These are phyloP conservation scores for Talaromyces sp. DNA, from an alignment of 2,329 filamentous ascomycete genomes.

Conservation along the genomic window DNA sequence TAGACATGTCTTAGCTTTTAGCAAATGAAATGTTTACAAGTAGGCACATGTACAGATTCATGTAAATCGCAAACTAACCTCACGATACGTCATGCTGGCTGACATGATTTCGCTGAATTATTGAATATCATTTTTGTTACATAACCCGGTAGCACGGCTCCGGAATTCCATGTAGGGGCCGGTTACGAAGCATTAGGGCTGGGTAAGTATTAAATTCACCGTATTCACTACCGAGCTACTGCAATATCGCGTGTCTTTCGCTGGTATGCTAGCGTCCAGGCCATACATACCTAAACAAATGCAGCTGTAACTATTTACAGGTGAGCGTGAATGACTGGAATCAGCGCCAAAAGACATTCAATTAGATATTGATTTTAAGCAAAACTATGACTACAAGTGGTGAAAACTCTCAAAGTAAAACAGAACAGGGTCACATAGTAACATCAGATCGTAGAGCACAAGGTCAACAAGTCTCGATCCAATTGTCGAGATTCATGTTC, in stretches of 20 bases:
- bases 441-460: neutral
- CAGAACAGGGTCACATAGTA: neutral
- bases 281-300: neutral
- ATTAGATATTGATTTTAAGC: neutral
- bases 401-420: neutral
- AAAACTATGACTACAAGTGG: neutral
- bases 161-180: no score
- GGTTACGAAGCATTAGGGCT: no score
- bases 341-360: neutral
- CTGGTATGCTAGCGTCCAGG: neutral
- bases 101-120: neutral
- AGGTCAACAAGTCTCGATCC: slow-evolving; percentile 51
- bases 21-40: neutral
- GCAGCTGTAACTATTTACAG: neutral
- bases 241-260: no score
- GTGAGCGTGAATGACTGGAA: neutral
- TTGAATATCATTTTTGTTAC: neutral
- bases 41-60: neutral
- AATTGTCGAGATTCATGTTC: slow-evolving; percentile 58
- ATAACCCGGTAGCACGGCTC: no score
- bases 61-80: no score
- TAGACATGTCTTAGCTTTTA: neutral
- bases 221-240: neutral
- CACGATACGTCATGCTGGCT: no score
- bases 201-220: neutral